phyloP scores from a whole-genome alignment of 164 flowering plant species.

The Warburgia ugandensis region DNA sequence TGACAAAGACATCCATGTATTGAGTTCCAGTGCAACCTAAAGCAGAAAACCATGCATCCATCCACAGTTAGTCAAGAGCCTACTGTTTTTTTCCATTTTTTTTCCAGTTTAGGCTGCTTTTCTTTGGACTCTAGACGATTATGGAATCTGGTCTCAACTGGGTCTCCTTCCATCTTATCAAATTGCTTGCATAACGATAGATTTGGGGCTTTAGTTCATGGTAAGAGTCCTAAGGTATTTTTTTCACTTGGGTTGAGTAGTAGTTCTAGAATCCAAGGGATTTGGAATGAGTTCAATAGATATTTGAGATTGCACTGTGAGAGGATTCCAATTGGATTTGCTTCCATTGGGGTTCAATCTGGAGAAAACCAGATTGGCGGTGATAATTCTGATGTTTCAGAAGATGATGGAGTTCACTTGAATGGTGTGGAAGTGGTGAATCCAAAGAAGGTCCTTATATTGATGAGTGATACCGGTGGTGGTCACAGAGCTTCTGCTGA shows the following conservation, averaged over 20 bases:
- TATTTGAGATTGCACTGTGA: slow-evolving; percentile 59
- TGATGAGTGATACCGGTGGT: slow-evolving; percentile 99
- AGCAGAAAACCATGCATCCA: slow-evolving; percentile 27
- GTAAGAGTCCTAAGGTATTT: slow-evolving; percentile 27
- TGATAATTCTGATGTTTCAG: slow-evolving; percentile 37
- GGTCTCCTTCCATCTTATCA: slow-evolving; percentile 27
- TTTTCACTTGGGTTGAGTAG: slow-evolving; percentile 43
- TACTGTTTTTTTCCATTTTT: slow-evolving; percentile 23
- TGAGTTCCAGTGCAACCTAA: neutral
- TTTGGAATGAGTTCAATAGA: slow-evolving; percentile 54
- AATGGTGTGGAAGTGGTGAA: slow-evolving; percentile 33
- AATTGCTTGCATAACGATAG: slow-evolving; percentile 28
- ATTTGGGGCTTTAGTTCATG: slow-evolving; percentile 14
- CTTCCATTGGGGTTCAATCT: slow-evolving; percentile 33
- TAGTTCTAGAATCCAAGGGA: slow-evolving; percentile 25
- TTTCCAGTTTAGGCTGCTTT: slow-evolving; percentile 34
- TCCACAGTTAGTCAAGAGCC: slow-evolving; percentile 56
- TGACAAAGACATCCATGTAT: slow-evolving; percentile 16
- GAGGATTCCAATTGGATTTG: slow-evolving; percentile 71
- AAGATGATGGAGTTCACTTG: slow-evolving; percentile 35
- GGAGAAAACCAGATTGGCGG: slow-evolving; percentile 36
- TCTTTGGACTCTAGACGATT: slow-evolving; percentile 23
- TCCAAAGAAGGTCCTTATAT: slow-evolving; percentile 69
- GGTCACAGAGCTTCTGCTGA: slow-evolving; percentile 99
- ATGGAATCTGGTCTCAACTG: slow-evolving; percentile 24